Conservation (phyloP, 1,284 basidiomycete species). For the Leccinum fuscescens region DNA sequence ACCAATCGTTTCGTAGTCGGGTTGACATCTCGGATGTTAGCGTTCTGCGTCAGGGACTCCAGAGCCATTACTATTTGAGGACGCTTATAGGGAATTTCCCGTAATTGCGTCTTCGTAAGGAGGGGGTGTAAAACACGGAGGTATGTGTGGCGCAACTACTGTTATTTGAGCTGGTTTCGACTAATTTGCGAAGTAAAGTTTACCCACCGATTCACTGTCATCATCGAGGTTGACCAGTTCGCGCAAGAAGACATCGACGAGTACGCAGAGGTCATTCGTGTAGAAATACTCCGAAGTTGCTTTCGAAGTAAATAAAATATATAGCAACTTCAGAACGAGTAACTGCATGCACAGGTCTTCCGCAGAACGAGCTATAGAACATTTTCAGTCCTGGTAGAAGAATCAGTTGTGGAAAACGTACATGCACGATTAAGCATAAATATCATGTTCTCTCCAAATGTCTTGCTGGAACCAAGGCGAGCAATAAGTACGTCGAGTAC, state of each 20-base stretch:
- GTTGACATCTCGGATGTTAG: slow-evolving; percentile 78
- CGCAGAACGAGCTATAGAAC: slow-evolving; percentile 64
- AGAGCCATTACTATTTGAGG: slow-evolving; percentile 83
- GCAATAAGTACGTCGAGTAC: slow-evolving; percentile 83
- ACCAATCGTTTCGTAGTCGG: slow-evolving; percentile 89
- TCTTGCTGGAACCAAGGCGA: slow-evolving; percentile 82
- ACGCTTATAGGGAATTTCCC: slow-evolving; percentile 85
- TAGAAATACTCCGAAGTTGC: slow-evolving; percentile 97
- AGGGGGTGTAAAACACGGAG: slow-evolving; percentile 95
- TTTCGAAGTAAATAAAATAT: slow-evolving; percentile 91
- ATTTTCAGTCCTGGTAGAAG: slow-evolving; percentile 3
- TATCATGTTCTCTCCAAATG: slow-evolving; percentile 97
- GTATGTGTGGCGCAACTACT: slow-evolving; percentile 92
- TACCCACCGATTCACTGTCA: slow-evolving; percentile 85
- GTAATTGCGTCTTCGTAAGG: slow-evolving; percentile 91
- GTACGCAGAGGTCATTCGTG: slow-evolving; percentile 93
- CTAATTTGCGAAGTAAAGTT: not conserved
- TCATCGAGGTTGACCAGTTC: slow-evolving; percentile 91
- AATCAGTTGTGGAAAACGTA: slow-evolving; percentile 40
- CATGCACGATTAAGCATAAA: slow-evolving; percentile 97
- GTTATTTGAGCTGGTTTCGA: not conserved
- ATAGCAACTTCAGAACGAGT: slow-evolving; percentile 92
- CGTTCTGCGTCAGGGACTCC: slow-evolving; percentile 74
- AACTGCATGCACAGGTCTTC: slow-evolving; percentile 96
- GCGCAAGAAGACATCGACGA: slow-evolving; percentile 95